Conservation (phyloP, 2,329 filamentous ascomycete species). For the Phialocephala sp. region DNA sequence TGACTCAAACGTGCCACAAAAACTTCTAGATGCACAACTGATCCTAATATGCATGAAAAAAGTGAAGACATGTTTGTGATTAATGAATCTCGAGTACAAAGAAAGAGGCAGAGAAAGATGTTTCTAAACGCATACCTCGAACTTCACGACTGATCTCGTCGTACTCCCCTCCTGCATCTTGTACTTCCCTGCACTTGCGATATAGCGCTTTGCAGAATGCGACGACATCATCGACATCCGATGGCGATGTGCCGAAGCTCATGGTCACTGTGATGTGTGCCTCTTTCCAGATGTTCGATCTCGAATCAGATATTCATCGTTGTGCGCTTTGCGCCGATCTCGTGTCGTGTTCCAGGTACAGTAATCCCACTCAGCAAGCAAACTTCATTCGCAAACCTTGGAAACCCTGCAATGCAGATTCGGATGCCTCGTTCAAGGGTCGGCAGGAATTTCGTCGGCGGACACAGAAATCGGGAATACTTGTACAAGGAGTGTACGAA, state of each 20-base stretch:
- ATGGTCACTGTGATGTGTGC: slow-evolving; percentile 27
- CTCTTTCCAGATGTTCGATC: neutral
- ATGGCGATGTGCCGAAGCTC: slow-evolving; percentile 41
- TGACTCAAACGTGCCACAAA: neutral
- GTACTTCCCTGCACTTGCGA: slow-evolving; percentile 51
- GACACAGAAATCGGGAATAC: neutral
- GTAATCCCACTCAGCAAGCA: slow-evolving; percentile 2
- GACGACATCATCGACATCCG: slow-evolving; percentile 60
- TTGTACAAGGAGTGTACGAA: slow-evolving; percentile 11
- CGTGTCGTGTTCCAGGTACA: neutral
- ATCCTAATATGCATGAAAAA: slow-evolving; percentile 10
- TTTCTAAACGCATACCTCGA: slow-evolving; percentile 40
- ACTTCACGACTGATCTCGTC: slow-evolving; percentile 56
- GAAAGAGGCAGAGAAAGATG: neutral
- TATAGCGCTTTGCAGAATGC: slow-evolving; percentile 61
- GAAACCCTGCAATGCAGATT: slow-evolving; percentile 1
- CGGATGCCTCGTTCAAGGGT: slow-evolving; percentile 11
- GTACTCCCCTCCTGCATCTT: slow-evolving; percentile 53
- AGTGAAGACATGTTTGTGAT: neutral
- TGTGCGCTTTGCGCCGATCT: neutral
- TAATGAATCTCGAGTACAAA: neutral
- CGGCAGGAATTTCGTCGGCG: slow-evolving; percentile 4
- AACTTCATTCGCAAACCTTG: slow-evolving; percentile 7
- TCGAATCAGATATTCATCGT: neutral
- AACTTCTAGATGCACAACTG: neutral